phyloP scores from a whole-genome alignment of 2,329 filamentous ascomycete species.

The Emericellopsis atlantica region DNA sequence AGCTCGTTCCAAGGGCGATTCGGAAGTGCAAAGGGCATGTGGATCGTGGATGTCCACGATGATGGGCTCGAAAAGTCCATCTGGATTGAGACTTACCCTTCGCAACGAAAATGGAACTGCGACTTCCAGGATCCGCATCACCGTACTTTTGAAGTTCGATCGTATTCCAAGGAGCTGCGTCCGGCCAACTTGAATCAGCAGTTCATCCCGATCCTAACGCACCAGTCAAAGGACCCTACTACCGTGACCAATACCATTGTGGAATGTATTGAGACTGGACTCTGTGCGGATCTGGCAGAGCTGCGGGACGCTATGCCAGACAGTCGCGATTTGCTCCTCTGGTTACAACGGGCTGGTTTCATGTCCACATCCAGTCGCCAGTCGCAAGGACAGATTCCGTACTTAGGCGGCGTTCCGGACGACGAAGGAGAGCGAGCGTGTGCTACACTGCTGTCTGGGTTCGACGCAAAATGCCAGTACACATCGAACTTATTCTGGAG shows the following conservation, averaged over 20 bases:
- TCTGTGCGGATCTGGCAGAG: conserved; percentile 37
- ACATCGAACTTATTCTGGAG: conserved; percentile 33
- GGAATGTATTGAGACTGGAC: conserved; percentile 31
- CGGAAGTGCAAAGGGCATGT: conserved; percentile 64
- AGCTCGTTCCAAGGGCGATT: conserved; percentile 59
- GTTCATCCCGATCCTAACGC: conserved; percentile 54
- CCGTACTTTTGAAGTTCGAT: conserved; percentile 53
- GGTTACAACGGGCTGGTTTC: conserved; percentile 30
- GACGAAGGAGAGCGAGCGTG: conserved; percentile 36
- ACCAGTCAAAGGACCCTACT: conserved; percentile 34
- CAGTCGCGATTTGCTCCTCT: conserved; percentile 37
- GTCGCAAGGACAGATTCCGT: conserved; percentile 15
- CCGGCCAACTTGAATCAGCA: conserved; percentile 51
- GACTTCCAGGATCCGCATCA: conserved; percentile 33
- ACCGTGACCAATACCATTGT: conserved; percentile 35
- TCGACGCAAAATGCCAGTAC: conserved; percentile 35
- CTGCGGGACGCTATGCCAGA: conserved; percentile 37
- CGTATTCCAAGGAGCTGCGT: conserved; percentile 15
- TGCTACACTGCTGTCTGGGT: conserved; percentile 47
- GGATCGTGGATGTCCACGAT: conserved; percentile 47
- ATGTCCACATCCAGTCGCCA: conserved; percentile 19
- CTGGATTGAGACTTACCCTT: conserved; percentile 56
- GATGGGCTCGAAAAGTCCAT: conserved; percentile 23
- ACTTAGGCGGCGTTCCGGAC: conserved; percentile 36
- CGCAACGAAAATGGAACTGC: conserved; percentile 56